Evolutionary conservation across 805 yeast species (phyloP).

Genomic region (Monosporozyma solicola): DNA sequence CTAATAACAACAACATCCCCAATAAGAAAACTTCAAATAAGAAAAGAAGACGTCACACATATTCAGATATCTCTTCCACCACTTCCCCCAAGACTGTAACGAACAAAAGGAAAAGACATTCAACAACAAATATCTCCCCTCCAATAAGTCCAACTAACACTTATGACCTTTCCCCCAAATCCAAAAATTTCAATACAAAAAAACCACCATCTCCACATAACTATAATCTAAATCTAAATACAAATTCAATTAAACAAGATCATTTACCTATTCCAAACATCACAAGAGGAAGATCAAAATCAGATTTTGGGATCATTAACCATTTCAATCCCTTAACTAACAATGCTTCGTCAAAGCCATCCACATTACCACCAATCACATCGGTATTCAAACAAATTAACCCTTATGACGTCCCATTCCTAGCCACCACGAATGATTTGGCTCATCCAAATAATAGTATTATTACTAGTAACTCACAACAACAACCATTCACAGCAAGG

Average conservation of each 20-base stretch:
- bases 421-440: not conserved
- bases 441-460: not conserved
- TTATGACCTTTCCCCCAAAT: not conserved
- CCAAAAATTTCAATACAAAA: not conserved
- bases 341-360: not conserved
- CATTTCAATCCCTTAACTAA: not conserved
- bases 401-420: not conserved
- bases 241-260: too few species aligned
- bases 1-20: not conserved
- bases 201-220: not conserved
- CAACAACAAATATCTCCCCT: not conserved
- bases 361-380: not conserved
- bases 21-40: not conserved
- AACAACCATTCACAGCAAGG: not conserved
- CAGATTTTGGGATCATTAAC: not conserved
- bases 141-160: not conserved
- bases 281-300: not conserved
- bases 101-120: not conserved
- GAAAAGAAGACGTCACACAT: not conserved
- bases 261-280: not conserved
- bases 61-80: not conserved
- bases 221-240: too few species aligned
- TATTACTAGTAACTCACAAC: too few species aligned
- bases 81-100: not conserved
- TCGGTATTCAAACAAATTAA: not conserved